Conservation (phyloP, 495 filamentous ascomycete genomes). For the Tuber microsphaerosporum region DNA sequence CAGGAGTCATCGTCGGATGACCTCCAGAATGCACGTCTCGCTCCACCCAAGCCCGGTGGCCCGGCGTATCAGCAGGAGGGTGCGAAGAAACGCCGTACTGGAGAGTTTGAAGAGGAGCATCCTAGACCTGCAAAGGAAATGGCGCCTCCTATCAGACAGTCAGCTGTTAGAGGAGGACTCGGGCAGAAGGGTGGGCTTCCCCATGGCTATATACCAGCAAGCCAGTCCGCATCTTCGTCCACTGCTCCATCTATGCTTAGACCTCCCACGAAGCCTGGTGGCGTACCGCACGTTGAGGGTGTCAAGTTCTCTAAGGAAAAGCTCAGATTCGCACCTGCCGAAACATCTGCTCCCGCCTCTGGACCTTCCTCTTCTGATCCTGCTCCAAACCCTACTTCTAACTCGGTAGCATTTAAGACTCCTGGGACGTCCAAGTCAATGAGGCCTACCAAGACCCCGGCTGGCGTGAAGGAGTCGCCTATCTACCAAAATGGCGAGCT, state of each 20-base stretch:
- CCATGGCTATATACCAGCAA: conserved; percentile 50
- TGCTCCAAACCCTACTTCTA: conserved; percentile 29
- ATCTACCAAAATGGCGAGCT: conserved; percentile 71
- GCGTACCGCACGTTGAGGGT: conserved; percentile 43
- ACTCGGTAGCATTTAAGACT: conserved; percentile 30
- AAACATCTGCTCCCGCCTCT: conserved; percentile 49
- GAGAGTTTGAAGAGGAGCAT: conserved; percentile 49
- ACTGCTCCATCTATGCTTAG: conserved; percentile 35
- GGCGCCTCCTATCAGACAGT: conserved; percentile 75
- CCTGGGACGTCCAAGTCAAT: conserved; percentile 42
- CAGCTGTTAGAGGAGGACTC: conserved; percentile 41
- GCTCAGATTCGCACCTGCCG: conserved; percentile 74
- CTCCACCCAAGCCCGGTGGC: conserved; percentile 45
- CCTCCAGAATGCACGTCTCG: conserved; percentile 44
- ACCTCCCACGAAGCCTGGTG: conserved; percentile 23
- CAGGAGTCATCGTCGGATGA: conserved; percentile 46
- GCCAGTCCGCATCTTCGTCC: conserved; percentile 48
- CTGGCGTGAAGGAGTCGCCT: conserved; percentile 54
- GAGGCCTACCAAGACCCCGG: conserved; percentile 47
- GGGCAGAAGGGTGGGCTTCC: conserved; percentile 47
- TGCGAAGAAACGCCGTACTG: conserved; percentile 54
- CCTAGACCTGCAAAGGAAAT: conserved; percentile 47
- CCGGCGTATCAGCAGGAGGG: conserved; percentile 49
- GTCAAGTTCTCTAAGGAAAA: conserved; percentile 71
- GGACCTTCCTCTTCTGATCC: conserved; percentile 34